Evolutionary conservation across 2,329 filamentous ascomycete genomes (phyloP), one percentile per base, ranked within the genome.

Genomic region (Fusarium oxysporum): DNA sequence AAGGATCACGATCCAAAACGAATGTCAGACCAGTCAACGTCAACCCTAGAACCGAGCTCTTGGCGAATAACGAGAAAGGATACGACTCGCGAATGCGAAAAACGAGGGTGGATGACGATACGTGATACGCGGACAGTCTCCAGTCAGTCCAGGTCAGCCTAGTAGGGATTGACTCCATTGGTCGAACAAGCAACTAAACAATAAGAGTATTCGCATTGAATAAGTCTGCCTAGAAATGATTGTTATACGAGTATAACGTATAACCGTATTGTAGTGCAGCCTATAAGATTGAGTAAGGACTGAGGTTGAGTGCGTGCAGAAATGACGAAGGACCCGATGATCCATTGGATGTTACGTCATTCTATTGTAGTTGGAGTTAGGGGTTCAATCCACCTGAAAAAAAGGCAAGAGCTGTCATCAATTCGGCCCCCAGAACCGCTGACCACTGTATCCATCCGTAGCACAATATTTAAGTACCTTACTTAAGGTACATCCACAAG

Each of bases 281-380:
- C 19, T 50, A 23, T 16, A 48, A 21, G 23, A 35, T 33, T 37
- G 32, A 23, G 3, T 21, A 32, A 10, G 14, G 21, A 3, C 2
- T 10, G 25, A 53, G 41, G 30, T 35, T 53, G 44, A 69, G 65
- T 70, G 65, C 32, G 16, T 65, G 65, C 65, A 69, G 66, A 57
- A 69, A 69, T 69, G 66, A 69, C 65, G 58, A 67, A 48, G 45
- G 54, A 60, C 53, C 43, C 40, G 40, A 64, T 44, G 41, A 53
- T 28, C 65, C 40, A 17, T 9, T 53, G 48, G 10, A 53, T 17
- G 69, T 71, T 67, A 57, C 67, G 66, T 71, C 67, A 69, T 69
- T 60, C 33, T 28, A n/a, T 28, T 38, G 38, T 25, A 33, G 30
- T 44, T 38, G n/a, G 45, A 61, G 33, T 69, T 70, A 69, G 65